Evolutionary conservation across 257 asterid genomes (phyloP).

Genomic region (Solanum bukasovii): DNA sequence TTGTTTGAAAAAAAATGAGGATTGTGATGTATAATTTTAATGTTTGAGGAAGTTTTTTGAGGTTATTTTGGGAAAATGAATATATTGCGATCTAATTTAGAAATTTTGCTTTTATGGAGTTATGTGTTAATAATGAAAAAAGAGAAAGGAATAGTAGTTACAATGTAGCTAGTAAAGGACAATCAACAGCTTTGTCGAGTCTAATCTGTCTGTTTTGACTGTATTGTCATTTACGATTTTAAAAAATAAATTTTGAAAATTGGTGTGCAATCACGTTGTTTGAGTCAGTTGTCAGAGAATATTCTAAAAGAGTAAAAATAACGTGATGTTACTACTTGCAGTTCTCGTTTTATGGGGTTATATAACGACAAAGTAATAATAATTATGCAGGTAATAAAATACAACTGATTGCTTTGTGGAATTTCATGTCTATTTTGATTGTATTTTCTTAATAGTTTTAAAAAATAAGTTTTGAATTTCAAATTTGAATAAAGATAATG

Average conservation of each 20-base stretch:
- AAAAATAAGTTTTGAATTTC: background rate
- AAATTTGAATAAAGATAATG: background rate
- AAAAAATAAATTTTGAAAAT: background rate
- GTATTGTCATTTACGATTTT: background rate
- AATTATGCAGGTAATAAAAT: background rate
- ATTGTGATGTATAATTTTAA: background rate
- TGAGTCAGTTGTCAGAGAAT: background rate
- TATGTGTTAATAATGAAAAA: no score
- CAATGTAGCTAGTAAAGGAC: background rate
- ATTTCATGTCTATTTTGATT: background rate
- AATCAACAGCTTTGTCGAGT: background rate
- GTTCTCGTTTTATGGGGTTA: background rate
- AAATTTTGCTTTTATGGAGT: no score
- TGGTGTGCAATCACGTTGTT: background rate
- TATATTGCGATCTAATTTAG: background rate
- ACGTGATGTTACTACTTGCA: background rate
- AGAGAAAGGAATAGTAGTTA: background rate
- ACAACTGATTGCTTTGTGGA: background rate
- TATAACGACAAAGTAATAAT: background rate
- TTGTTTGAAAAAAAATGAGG: background rate
- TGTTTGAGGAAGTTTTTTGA: background rate
- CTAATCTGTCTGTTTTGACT: background rate
- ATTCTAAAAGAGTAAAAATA: background rate
- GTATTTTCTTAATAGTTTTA: background rate
- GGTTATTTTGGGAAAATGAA: background rate